phyloP scores from a whole-genome alignment of 2,329 filamentous ascomycete species.

The Hyphodiscus sp. region DNA sequence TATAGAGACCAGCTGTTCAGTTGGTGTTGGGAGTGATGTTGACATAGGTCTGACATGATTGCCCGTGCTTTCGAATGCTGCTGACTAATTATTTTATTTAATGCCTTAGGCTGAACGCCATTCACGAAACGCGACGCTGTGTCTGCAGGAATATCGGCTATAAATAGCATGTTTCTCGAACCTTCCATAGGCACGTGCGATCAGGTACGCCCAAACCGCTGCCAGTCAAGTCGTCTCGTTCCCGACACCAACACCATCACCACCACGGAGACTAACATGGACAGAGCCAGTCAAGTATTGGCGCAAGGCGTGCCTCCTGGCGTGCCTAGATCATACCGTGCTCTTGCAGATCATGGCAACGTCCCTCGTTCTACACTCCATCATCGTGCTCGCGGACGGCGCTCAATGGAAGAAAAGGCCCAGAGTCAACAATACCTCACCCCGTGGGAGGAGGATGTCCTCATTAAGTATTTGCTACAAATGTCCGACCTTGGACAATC shows the following conservation, averaged over 20 bases:
- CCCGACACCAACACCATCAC: background rate
- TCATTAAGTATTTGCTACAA: constrained; percentile 2
- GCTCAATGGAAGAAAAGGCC: constrained; percentile 26
- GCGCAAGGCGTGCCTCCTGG: background rate
- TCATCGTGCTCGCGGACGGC: constrained; percentile 18
- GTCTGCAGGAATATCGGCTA: too few species aligned
- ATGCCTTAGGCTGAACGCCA: background rate
- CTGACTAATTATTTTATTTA: too few species aligned
- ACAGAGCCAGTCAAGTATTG: constrained; percentile 1
- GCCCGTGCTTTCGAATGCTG: too few species aligned
- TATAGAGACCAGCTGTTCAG: too few species aligned
- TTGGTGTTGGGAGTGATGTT: too few species aligned
- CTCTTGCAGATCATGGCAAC: background rate
- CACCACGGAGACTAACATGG: background rate
- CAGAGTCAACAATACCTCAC: constrained; percentile 23
- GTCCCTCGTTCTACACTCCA: constrained; percentile 1
- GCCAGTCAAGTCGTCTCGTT: background rate
- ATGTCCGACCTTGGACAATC: constrained; percentile 4
- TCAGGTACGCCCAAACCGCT: too few species aligned
- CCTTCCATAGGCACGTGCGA: background rate
- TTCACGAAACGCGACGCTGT: too few species aligned
- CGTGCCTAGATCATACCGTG: background rate
- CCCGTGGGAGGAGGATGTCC: constrained; percentile 1
- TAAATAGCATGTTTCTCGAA: background rate
- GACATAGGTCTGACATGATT: too few species aligned